Percentiles rank a stretch among this genome's conserved stretches.
Evolutionary conservation across 768 basidiomycete species (phyloP).

Genomic region (Auricularia heimuer): DNA sequence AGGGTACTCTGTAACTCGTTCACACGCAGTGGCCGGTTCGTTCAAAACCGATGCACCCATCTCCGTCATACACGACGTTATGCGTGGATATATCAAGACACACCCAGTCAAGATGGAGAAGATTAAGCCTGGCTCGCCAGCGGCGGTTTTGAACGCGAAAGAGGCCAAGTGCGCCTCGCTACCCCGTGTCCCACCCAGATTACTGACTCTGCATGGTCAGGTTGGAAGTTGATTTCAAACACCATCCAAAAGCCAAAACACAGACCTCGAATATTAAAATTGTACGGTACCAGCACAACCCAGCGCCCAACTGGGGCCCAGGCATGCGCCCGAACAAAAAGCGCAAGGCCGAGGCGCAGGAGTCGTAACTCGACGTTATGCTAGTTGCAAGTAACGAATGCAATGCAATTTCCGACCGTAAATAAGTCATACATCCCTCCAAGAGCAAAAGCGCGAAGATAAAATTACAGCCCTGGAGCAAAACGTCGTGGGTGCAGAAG

Average conservation of each 20-base stretch:
- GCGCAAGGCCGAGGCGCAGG: slow-evolving; percentile 14
- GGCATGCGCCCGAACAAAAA: slow-evolving; percentile 46
- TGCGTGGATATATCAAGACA: slow-evolving; percentile 71
- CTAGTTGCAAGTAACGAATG: background rate
- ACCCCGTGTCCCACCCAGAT: background rate
- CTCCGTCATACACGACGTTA: slow-evolving; percentile 66
- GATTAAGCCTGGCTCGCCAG: slow-evolving; percentile 63
- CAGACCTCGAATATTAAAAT: slow-evolving; percentile 60
- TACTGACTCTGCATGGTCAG: slow-evolving; percentile 25
- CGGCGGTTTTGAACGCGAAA: slow-evolving; percentile 55
- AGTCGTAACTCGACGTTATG: background rate
- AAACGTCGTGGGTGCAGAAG: too few species aligned
- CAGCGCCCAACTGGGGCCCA: slow-evolving; percentile 89
- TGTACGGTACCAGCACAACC: slow-evolving; percentile 86
- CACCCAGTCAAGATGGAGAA: slow-evolving; percentile 82
- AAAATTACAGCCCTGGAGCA: too few species aligned
- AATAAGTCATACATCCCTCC: background rate
- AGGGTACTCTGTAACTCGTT: slow-evolving; percentile 77
- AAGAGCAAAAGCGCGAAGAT: background rate
- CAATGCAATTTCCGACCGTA: background rate
- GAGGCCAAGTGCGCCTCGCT: slow-evolving; percentile 41
- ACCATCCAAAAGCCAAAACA: slow-evolving; percentile 56
- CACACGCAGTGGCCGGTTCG: slow-evolving; percentile 83
- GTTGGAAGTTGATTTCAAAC: slow-evolving; percentile 60
- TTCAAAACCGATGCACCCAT: slow-evolving; percentile 80